phyloP scores from a whole-genome alignment of 345 rosid genomes.

The Camelina neglecta region DNA sequence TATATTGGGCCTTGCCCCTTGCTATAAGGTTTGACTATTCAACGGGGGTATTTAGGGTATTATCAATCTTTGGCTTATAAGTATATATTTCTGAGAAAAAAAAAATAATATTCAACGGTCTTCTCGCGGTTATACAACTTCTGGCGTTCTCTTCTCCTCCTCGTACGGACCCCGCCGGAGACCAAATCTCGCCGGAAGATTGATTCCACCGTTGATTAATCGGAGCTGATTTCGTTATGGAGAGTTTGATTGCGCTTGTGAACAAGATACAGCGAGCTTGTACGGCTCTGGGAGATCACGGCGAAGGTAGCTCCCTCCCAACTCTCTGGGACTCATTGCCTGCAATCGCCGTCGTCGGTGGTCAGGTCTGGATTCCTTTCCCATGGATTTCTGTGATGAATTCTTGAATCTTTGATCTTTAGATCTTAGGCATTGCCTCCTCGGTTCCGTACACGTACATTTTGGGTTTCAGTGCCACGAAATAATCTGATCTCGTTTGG shows the following conservation, averaged over 20 bases:
- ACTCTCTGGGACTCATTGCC: constrained; percentile 98
- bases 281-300: constrained; percentile 94
- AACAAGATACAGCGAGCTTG: constrained; percentile 95
- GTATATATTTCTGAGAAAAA: constrained; percentile 24
- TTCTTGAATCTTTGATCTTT: constrained; percentile 3
- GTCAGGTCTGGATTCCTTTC: constrained; percentile 60
- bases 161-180: constrained; percentile 36
- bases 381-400: not conserved
- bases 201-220: not conserved
- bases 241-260: constrained; percentile 81
- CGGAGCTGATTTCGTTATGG: constrained; percentile 51
- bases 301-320: constrained; percentile 92
- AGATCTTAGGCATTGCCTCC: constrained; percentile 27
- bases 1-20: not conserved
- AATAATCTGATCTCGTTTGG: constrained; percentile 23
- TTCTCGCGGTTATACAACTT: constrained; percentile 38
- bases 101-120: constrained; percentile 40
- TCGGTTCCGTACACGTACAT: constrained; percentile 9
- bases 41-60: constrained; percentile 22
- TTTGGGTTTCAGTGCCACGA: not conserved
- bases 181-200: constrained; percentile 29
- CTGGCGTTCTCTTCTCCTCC: constrained; percentile 20
- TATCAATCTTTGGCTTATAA: not conserved
- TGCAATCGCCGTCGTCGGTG: constrained; percentile 94
- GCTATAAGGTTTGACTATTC: constrained; percentile 17